These are phyloP conservation scores for Datura wrightii DNA, from an alignment of 257 asterid species.

Conservation along the genomic window DNA sequence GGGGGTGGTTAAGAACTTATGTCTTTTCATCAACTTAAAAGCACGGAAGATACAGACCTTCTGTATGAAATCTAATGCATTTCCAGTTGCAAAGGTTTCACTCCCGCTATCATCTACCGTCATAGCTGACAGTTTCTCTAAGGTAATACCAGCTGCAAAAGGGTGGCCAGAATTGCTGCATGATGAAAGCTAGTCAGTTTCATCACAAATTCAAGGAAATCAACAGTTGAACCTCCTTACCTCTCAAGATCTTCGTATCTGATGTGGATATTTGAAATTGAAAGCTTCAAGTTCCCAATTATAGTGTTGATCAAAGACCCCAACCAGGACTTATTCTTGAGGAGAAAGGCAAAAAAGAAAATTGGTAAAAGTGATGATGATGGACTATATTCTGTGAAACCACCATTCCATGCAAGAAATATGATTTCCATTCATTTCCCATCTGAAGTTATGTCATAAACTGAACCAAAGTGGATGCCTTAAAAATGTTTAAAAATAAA, in stretches of 20 bases:
- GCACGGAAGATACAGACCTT: slow-evolving; percentile 59
- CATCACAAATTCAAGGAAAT: slow-evolving; percentile 27
- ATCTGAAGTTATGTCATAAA: neutral
- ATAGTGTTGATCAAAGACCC: slow-evolving; percentile 95
- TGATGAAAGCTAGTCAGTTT: slow-evolving; percentile 25
- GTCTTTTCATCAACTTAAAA: slow-evolving; percentile 24
- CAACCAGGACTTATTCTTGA: slow-evolving; percentile 92
- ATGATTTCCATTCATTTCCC: neutral
- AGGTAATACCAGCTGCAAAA: slow-evolving; percentile 86
- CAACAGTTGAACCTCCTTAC: slow-evolving; percentile 46
- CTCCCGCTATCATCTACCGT: slow-evolving; percentile 88
- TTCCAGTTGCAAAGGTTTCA: slow-evolving; percentile 88
- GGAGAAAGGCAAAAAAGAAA: slow-evolving; percentile 37
- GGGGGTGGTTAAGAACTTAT: neutral
- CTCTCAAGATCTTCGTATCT: slow-evolving; percentile 98
- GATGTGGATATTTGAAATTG: slow-evolving; percentile 91
- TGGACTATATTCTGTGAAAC: slow-evolving; percentile 19
- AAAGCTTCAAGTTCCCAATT: slow-evolving; percentile 95
- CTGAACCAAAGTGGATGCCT: neutral
- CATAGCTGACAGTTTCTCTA: slow-evolving; percentile 90
- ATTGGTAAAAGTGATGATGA: slow-evolving; percentile 36
- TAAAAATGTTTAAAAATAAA: neutral
- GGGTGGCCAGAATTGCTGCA: slow-evolving; percentile 95
- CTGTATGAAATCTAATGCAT: slow-evolving; percentile 83
- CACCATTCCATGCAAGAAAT: neutral